Percentiles rank a stretch among this genome's conserved stretches.
Evolutionary conservation across 2,329 filamentous ascomycete genomes (phyloP).

Genomic region (Fusarium fujikuroi): DNA sequence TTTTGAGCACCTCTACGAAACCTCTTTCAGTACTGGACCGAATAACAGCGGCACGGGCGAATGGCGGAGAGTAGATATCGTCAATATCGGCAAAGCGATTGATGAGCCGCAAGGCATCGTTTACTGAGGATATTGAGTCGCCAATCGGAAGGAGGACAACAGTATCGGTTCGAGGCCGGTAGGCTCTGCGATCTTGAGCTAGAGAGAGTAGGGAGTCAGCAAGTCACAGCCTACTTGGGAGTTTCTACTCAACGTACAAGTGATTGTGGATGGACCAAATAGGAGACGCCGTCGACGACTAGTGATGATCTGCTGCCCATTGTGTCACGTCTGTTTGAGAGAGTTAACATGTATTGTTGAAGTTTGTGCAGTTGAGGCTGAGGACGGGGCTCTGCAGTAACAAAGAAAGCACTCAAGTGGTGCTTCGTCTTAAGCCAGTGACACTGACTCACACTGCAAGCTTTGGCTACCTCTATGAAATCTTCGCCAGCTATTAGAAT

Average conservation of each 20-base stretch:
- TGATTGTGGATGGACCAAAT: not conserved
- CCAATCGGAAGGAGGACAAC: accelerated
- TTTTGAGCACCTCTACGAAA: accelerated
- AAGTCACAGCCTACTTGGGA: not conserved
- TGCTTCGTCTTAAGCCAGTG: not conserved
- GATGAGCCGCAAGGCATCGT: not conserved
- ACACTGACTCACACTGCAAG: not conserved
- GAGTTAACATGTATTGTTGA: not conserved
- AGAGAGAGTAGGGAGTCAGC: not conserved
- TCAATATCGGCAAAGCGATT: not conserved
- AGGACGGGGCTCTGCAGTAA: not conserved
- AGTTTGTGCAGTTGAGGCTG: not conserved
- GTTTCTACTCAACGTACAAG: not conserved
- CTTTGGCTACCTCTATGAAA: no score
- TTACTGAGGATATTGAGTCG: not conserved
- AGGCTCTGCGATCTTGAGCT: accelerated
- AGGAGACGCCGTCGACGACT: not conserved
- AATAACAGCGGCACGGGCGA: not conserved
- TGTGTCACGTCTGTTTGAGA: not conserved
- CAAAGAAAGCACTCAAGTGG: not conserved
- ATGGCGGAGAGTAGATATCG: not conserved
- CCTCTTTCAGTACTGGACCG: no score
- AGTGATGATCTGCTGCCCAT: not conserved
- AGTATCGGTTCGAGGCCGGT: accelerated
- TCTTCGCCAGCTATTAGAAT: no score